Conservation (phyloP, 106 monocot genomes). For the Alisma plantagoaquatica region DNA sequence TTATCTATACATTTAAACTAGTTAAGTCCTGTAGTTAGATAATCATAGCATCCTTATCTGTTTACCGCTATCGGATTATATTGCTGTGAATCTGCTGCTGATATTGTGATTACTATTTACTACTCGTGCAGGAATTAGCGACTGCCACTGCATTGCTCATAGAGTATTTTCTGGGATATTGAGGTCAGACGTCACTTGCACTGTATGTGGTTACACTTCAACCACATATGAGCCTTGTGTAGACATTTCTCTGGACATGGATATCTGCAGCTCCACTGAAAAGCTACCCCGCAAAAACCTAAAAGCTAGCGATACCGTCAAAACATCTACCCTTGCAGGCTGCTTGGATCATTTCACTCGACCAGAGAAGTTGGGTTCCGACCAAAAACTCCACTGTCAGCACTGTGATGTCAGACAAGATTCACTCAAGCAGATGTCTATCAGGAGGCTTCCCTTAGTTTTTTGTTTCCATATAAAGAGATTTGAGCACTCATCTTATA, state of each 20-base stretch:
- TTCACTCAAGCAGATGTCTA: conserved; percentile 60
- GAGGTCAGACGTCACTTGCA: conserved; percentile 55
- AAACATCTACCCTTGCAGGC: conserved; percentile 31
- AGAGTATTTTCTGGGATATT: conserved; percentile 50
- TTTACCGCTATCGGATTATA: too few species aligned
- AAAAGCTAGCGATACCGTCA: conserved; percentile 5
- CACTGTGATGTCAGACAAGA: conserved; percentile 40
- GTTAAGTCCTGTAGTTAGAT: too few species aligned
- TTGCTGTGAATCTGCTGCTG: too few species aligned
- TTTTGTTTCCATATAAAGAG: conserved; percentile 65
- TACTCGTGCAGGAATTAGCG: conserved; percentile 29
- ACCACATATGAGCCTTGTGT: conserved; percentile 66
- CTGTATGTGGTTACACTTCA: conserved; percentile 58
- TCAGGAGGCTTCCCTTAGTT: conserved; percentile 43
- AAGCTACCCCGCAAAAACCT: background rate
- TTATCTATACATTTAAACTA: too few species aligned
- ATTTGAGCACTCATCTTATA: conserved; percentile 30
- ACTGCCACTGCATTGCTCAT: conserved; percentile 66
- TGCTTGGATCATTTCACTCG: conserved; percentile 55
- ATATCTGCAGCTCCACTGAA: conserved; percentile 5
- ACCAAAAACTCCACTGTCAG: conserved; percentile 47
- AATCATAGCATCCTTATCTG: too few species aligned
- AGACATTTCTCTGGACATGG: conserved; percentile 52
- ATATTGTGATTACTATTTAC: too few species aligned
- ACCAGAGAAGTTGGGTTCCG: conserved; percentile 54